Conservation (phyloP, 2,329 filamentous ascomycete species). For the Microdochium bolleyi region DNA sequence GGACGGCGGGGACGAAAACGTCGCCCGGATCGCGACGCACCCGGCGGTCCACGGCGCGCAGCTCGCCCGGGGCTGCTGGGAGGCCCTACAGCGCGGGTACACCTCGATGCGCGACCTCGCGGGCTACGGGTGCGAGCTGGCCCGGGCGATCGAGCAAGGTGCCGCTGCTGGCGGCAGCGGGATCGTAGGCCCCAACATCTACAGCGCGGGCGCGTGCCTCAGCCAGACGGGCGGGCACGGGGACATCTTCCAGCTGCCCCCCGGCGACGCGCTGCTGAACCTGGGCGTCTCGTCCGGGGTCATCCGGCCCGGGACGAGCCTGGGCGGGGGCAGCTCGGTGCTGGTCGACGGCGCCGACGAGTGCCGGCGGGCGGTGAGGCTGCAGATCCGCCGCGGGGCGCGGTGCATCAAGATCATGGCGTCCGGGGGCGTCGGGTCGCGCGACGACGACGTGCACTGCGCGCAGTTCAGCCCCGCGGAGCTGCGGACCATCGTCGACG, state of each 20-base stretch:
- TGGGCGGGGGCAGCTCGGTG: slow-evolving; percentile 12
- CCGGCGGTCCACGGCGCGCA: slow-evolving; percentile 23
- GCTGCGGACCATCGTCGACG: slow-evolving; percentile 25
- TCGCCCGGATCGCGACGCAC: slow-evolving; percentile 15
- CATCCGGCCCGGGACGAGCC: slow-evolving; percentile 21
- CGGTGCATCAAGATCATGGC: slow-evolving; percentile 31
- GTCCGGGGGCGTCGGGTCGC: slow-evolving; percentile 28
- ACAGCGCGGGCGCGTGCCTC: slow-evolving; percentile 20
- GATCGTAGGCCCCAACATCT: slow-evolving; percentile 23
- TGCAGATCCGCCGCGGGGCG: slow-evolving; percentile 30
- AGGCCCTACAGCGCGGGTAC: slow-evolving; percentile 27
- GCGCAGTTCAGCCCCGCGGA: slow-evolving; percentile 31
- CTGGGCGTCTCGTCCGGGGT: slow-evolving; percentile 17
- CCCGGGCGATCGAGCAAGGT: slow-evolving; percentile 13
- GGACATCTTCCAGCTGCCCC: slow-evolving; percentile 24
- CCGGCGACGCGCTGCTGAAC: slow-evolving; percentile 23
- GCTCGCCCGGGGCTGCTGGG: slow-evolving; percentile 24
- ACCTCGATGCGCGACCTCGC: slow-evolving; percentile 25
- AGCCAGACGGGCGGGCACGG: slow-evolving; percentile 25
- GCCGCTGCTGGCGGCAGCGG: slow-evolving; percentile 12
- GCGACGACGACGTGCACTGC: slow-evolving; percentile 27
- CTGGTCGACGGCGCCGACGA: slow-evolving; percentile 31
- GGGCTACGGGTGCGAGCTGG: slow-evolving; percentile 22
- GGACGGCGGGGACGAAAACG: slow-evolving; percentile 7
- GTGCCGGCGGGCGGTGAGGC: slow-evolving; percentile 27